Evolutionary conservation across 1,284 basidiomycete species (phyloP).

Genomic region (Ceratobasidium sp.): DNA sequence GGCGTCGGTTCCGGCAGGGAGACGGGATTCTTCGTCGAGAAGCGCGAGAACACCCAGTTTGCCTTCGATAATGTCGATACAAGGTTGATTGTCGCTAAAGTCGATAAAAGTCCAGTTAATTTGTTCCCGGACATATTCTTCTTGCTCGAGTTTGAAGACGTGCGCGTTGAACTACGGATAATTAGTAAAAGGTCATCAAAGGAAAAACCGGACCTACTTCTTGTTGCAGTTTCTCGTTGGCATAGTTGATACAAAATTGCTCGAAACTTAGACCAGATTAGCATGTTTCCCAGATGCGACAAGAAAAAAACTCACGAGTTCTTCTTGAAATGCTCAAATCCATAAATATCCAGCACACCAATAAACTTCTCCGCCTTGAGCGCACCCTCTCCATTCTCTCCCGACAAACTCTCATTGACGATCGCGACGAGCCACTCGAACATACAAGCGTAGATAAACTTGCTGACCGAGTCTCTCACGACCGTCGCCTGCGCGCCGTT

Average conservation of each 20-base stretch:
- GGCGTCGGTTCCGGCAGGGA: slow-evolving; percentile 93
- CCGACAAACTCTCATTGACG: slow-evolving; percentile 95
- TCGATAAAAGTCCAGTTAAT: slow-evolving; percentile 99
- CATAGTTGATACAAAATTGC: slow-evolving; percentile 99
- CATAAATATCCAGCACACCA: slow-evolving; percentile 97
- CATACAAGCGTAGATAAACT: slow-evolving; percentile 98
- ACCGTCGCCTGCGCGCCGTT: slow-evolving; percentile 93
- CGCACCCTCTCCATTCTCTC: slow-evolving; percentile 89
- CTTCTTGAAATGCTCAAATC: slow-evolving; percentile 98
- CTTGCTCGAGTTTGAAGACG: slow-evolving; percentile 99
- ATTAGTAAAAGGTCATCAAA: slow-evolving; percentile 47
- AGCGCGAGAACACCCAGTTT: slow-evolving; percentile 92
- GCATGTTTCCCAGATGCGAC: too few relatives aligned
- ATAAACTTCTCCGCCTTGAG: slow-evolving; percentile 96
- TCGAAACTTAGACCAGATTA: slow-evolving; percentile 78
- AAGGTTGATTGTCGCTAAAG: slow-evolving; percentile 98
- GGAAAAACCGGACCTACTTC: slow-evolving; percentile 69
- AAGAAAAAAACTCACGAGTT: slow-evolving; percentile 56
- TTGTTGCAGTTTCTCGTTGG: slow-evolving; percentile 98
- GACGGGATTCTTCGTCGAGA: slow-evolving; percentile 97
- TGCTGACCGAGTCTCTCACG: slow-evolving; percentile 96
- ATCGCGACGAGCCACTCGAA: slow-evolving; percentile 99
- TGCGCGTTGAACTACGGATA: slow-evolving; percentile 90
- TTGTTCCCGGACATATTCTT: slow-evolving; percentile 98
- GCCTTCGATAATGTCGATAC: slow-evolving; percentile 98